Evolutionary conservation across 495 filamentous ascomycete genomes (phyloP).

Genomic region (Choiromyces venosus): DNA sequence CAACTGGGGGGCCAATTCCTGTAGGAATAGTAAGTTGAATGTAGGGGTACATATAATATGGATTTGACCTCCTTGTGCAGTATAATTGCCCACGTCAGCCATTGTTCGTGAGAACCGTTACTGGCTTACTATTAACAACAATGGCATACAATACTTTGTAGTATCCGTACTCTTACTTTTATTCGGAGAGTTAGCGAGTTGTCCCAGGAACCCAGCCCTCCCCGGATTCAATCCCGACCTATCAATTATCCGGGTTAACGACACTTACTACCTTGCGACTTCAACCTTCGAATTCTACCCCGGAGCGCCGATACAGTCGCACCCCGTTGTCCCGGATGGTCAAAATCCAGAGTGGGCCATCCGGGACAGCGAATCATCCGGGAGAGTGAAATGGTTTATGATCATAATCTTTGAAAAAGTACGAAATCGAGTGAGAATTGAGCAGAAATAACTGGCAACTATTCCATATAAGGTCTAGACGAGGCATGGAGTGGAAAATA

Average conservation of each 20-base stretch:
- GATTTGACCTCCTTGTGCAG: not conserved
- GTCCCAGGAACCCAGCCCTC: constrained; percentile 42
- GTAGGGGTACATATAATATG: not conserved
- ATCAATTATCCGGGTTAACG: constrained; percentile 43
- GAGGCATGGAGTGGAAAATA: too few relatives aligned
- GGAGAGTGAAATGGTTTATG: too few relatives aligned
- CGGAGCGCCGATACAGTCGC: too few relatives aligned
- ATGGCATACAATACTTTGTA: not conserved
- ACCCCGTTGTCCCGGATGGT: too few relatives aligned
- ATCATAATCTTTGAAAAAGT: too few relatives aligned
- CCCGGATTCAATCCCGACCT: constrained; percentile 47
- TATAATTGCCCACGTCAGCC: not conserved
- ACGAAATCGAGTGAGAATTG: too few relatives aligned
- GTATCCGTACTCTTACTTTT: not conserved
- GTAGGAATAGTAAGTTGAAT: not conserved
- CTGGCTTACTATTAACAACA: not conserved
- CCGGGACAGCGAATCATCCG: too few relatives aligned
- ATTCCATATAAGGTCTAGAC: too few relatives aligned
- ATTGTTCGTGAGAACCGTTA: not conserved
- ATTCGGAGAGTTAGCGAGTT: not conserved
- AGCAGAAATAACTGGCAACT: too few relatives aligned
- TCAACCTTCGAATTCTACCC: constrained; percentile 51
- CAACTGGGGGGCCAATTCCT: not conserved
- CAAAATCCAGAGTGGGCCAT: too few relatives aligned
- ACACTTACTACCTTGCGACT: constrained; percentile 47